A percentile compares a stretch with the other conserved stretches of the same genome.
These are phyloP conservation scores for Tagetes patula DNA, from an alignment of 129 eudicot species.

Conservation along the genomic window DNA sequence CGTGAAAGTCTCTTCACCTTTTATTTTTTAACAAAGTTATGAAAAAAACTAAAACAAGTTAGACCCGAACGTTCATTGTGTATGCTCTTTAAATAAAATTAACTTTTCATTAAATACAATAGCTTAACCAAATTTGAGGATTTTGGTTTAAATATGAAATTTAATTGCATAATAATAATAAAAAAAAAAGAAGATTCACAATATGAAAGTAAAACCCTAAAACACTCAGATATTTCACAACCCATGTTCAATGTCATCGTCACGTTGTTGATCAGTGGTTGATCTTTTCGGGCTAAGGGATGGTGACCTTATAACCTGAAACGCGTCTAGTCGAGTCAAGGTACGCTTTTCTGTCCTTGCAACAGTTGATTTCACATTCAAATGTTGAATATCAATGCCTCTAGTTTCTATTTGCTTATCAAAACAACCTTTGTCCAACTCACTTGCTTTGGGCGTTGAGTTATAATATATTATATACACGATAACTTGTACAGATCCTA, in stretches of 20 bases:
- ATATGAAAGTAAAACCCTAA: not conserved
- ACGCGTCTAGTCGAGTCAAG: conserved; percentile 21
- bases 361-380: not conserved
- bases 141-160: not conserved
- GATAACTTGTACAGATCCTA: conserved; percentile 41
- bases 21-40: too few species aligned
- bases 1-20: too few species aligned
- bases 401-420: conserved; percentile 3
- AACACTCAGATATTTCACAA: not conserved
- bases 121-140: not conserved
- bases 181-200: not conserved
- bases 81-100: too few species aligned
- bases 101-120: not conserved
- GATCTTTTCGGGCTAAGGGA: conserved; percentile 18
- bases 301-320: conserved; percentile 15
- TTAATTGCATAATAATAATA: not conserved
- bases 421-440: conserved; percentile 14
- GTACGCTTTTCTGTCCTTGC: not conserved
- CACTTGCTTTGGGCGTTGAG: not conserved
- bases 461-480: conserved; percentile 34
- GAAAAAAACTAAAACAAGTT: too few species aligned
- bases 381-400: conserved; percentile 13
- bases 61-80: too few species aligned
- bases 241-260: not conserved
- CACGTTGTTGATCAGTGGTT: not conserved